Base-by-base conservation (phyloP, 2,329 filamentous ascomycete genomes). In the Neoscytalidium dimidiatum region DNA sequence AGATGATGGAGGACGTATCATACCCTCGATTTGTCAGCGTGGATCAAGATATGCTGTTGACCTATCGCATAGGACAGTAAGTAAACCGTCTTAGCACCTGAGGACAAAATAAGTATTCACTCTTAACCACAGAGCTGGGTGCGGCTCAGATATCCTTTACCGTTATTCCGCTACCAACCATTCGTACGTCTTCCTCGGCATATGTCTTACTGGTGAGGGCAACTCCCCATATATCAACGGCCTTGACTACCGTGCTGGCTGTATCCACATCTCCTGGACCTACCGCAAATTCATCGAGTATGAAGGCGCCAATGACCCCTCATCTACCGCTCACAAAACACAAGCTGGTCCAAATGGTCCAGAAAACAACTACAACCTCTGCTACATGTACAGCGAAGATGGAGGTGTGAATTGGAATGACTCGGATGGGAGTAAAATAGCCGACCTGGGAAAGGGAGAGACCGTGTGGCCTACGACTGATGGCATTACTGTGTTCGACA, bases 141-240 rank as follows among this genome's bases (percentile, higher is more conserved):
- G 29, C 29, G 58, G 58, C 8, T 62, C 58, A 14, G 58, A 62
- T 21, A 21, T 51, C 8, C 46, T 85, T 7, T 81, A 81, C 70
- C 69, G 79, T 7, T 85, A 84, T 71, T 75, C 73, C 14, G 69
- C 75, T 2, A 68, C 68, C 0, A 68, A 71, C 0, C 75, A 77
- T 1, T 67, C 67, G n/a, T 84, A 79, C 74, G 71, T 68, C 11
- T 75, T 72, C n/a, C 71, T 77, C 0, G 79, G 79, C 11, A 77
- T 75, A n/a, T 79, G 80, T 62, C 71, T 82, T 7, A 78, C 78
- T 21, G 83, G 82, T 31, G 70, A 80, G 26, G 71, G 75, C 46
- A 83, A 81, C 71, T 85, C 83, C 70, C 82, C 83, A 1, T 85
- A 85, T 70, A 79, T 84, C 69, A 82, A 85, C 71, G 82, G 82